Conservation (phyloP, 352 stramenopile species). For the Pythium rishiriense region DNA sequence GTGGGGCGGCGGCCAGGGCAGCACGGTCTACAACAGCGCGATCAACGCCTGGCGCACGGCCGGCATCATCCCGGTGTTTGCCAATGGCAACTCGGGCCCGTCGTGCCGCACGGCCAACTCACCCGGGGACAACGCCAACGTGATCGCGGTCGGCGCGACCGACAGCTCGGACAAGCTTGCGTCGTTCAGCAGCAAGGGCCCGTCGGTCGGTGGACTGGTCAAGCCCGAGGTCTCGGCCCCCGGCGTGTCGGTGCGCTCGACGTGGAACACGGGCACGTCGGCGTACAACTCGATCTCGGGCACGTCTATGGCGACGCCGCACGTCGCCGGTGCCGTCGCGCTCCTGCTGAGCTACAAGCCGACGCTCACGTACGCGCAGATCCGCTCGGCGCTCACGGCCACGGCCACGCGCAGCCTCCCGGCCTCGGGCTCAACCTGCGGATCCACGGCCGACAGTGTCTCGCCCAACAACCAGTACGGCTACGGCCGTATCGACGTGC, state of each 20-base stretch:
- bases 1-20: slow-evolving; percentile 26
- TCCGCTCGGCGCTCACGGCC: too few relatives aligned
- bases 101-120: slow-evolving; percentile 23
- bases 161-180: slow-evolving; percentile 23
- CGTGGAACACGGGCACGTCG: slow-evolving; percentile 12
- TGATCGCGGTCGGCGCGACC: slow-evolving; percentile 31
- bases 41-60: slow-evolving; percentile 29
- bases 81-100: slow-evolving; percentile 27
- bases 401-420: too few relatives aligned
- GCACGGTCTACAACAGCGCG: slow-evolving; percentile 16
- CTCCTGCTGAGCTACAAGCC: slow-evolving; percentile 29
- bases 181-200: slow-evolving; percentile 28
- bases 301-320: slow-evolving; percentile 37
- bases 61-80: slow-evolving; percentile 33
- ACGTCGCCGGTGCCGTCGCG: slow-evolving; percentile 34
- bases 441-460: slow-evolving; percentile 13
- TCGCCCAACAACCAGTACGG: slow-evolving; percentile 38
- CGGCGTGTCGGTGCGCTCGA: slow-evolving; percentile 19
- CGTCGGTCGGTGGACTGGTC: slow-evolving; percentile 15
- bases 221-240: slow-evolving; percentile 33
- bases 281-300: slow-evolving; percentile 29
- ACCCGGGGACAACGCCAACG: slow-evolving; percentile 27
- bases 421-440: slow-evolving; percentile 24
- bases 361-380: slow-evolving; percentile 20
- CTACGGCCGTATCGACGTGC: slow-evolving; percentile 33